phyloP scores from a whole-genome alignment of 2,329 filamentous ascomycete genomes.

The Epichloe brachyelytri region DNA sequence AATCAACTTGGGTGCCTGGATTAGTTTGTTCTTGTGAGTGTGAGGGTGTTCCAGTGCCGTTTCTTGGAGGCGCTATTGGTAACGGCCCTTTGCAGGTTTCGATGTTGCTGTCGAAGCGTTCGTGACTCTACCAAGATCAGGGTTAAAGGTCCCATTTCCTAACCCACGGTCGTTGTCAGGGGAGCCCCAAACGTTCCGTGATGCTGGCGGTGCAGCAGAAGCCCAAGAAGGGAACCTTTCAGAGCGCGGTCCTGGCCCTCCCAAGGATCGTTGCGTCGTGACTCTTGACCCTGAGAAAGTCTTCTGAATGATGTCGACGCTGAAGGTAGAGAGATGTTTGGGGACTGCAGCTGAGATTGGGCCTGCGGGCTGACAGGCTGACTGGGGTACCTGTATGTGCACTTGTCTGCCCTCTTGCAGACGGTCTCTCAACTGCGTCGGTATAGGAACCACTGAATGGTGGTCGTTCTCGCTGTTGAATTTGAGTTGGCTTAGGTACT shows the following conservation, averaged over 20 bases:
- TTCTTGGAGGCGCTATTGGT: conserved; percentile 29
- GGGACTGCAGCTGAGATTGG: conserved; percentile 7
- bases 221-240: conserved; percentile 42
- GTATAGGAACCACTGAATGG: conserved; percentile 9
- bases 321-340: conserved; percentile 8
- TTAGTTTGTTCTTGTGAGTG: conserved; percentile 16
- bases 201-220: conserved; percentile 26
- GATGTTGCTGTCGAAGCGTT: conserved; percentile 22
- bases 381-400: neutral
- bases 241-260: conserved; percentile 23
- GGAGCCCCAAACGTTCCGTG: conserved; percentile 61
- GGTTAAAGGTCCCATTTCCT: conserved; percentile 65
- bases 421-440: neutral
- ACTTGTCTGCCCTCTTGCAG: neutral
- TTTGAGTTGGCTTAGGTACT: conserved; percentile 19
- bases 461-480: conserved; percentile 20
- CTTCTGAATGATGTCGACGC: conserved; percentile 13
- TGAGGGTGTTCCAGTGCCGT: neutral
- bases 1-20: conserved; percentile 13
- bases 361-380: conserved; percentile 3
- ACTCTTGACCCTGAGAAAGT: conserved; percentile 20
- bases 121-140: conserved; percentile 40
- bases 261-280: conserved; percentile 24
- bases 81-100: conserved; percentile 27
- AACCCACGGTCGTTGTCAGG: conserved; percentile 59